Evolutionary conservation across 106 monocot species (phyloP).

Genomic region (Amphibolis antarctica): DNA sequence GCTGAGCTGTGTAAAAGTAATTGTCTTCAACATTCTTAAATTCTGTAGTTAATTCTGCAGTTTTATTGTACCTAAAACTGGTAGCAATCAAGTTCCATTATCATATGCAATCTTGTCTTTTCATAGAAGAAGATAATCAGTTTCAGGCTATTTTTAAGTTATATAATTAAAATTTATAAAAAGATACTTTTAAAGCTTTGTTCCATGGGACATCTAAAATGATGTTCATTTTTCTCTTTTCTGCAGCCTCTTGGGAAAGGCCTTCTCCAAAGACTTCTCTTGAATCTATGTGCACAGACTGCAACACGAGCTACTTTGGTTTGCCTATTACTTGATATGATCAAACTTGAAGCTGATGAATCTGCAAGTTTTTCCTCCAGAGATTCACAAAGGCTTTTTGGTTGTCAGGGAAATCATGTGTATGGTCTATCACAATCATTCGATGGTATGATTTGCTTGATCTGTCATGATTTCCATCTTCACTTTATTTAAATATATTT

Average conservation of each 20-base stretch:
- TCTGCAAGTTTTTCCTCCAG: constrained; percentile 4
- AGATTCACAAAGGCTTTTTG: constrained; percentile 39
- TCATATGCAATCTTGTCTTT: too few species aligned
- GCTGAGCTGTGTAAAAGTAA: too few species aligned
- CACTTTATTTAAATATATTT: background rate
- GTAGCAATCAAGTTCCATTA: too few species aligned
- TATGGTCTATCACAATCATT: constrained; percentile 42
- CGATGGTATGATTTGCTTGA: constrained; percentile 28
- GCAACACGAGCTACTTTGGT: constrained; percentile 37
- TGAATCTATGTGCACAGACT: constrained; percentile 60
- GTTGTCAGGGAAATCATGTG: constrained; percentile 53
- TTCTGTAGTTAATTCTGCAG: too few species aligned
- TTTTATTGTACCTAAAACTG: too few species aligned
- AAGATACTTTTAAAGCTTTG: too few species aligned
- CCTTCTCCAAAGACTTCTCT: constrained; percentile 56
- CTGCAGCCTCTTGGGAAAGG: constrained; percentile 69
- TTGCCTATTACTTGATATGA: constrained; percentile 45
- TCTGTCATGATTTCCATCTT: background rate
- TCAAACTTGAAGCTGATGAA: constrained; percentile 43
- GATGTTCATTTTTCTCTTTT: constrained; percentile 1
- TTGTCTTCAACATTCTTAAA: too few species aligned
- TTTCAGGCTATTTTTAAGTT: too few species aligned
- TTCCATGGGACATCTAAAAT: too few species aligned
- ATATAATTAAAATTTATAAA: too few species aligned
- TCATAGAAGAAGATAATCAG: too few species aligned